A percentile compares a stretch with the other conserved stretches of the same genome.
Evolutionary conservation across 345 rosid species (phyloP).

Genomic region (Physaria fendleri): DNA sequence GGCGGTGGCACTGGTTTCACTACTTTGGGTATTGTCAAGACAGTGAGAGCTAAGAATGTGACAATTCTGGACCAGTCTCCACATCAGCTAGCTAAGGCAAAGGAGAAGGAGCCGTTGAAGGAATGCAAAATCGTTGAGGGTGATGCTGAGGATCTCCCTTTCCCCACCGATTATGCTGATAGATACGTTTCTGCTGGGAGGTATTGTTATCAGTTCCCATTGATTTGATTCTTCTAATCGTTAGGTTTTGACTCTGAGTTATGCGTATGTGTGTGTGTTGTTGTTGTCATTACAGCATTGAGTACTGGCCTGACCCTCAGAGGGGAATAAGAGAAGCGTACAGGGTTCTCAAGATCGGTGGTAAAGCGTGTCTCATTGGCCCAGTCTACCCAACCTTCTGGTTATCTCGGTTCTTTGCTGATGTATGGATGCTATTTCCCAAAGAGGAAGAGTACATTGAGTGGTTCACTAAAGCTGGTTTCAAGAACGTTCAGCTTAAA

Average conservation of each 20-base stretch:
- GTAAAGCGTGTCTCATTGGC: slow-evolving; percentile 89
- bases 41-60: slow-evolving; percentile 91
- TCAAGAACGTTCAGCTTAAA: slow-evolving; percentile 81
- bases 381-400: slow-evolving; percentile 96
- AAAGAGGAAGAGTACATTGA: slow-evolving; percentile 99
- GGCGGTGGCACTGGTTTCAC: slow-evolving; percentile 99
- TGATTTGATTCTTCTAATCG: no score
- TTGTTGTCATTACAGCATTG: slow-evolving; percentile 49
- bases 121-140: slow-evolving; percentile 91
- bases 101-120: slow-evolving; percentile 89
- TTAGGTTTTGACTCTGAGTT: no score
- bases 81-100: slow-evolving; percentile 96
- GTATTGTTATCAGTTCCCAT: slow-evolving; percentile 6
- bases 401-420: slow-evolving; percentile 96
- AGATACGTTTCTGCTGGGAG: slow-evolving; percentile 98
- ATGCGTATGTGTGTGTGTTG: no score
- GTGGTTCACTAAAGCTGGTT: slow-evolving; percentile 92
- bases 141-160: slow-evolving; percentile 93
- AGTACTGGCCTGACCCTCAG: slow-evolving; percentile 99
- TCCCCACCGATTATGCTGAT: slow-evolving; percentile 83
- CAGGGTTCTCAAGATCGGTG: slow-evolving; percentile 87
- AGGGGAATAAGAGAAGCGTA: slow-evolving; percentile 96
- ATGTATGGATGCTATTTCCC: slow-evolving; percentile 98
- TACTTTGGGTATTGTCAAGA: slow-evolving; percentile 89
- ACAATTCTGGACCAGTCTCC: slow-evolving; percentile 97